Percentiles rank a stretch among this genome's conserved stretches.
Conservation (phyloP, 2,329 filamentous ascomycete genomes). For the Exophiala sp. region DNA sequence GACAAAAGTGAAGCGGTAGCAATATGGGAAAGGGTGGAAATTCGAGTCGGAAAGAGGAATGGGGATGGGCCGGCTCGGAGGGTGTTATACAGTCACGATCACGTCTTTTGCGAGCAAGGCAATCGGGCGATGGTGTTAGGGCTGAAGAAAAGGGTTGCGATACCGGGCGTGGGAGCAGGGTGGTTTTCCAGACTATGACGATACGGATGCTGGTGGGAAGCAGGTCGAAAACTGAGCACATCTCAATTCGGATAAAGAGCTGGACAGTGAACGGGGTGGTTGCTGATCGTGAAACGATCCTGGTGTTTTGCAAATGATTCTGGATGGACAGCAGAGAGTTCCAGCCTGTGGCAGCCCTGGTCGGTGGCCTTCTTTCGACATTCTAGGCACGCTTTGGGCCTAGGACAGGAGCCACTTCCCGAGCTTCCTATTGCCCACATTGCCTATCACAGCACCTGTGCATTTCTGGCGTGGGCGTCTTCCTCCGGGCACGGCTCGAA, state of each 20-base stretch:
- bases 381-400: constrained; percentile 9
- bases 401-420: constrained; percentile 6
- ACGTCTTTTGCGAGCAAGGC: not conserved
- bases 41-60: constrained; percentile 2
- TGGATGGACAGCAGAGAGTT: constrained; percentile 17
- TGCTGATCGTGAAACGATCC: constrained; percentile 9
- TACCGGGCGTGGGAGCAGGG: not conserved
- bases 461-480: not conserved
- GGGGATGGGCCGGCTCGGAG: constrained; percentile 3
- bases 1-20: constrained; percentile 8
- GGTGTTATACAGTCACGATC: constrained; percentile 13
- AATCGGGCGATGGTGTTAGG: not conserved
- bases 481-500: constrained; percentile 8
- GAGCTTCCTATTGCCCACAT: constrained; percentile 1
- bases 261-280: not conserved
- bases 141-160: constrained; percentile 3
- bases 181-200: constrained; percentile 3
- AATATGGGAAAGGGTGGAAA: constrained; percentile 6
- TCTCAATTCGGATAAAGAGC: constrained; percentile 8
- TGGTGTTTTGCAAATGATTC: not conserved
- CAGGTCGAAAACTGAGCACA: not conserved
- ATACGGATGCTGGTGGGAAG: constrained; percentile 1
- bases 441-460: not conserved
- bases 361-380: not conserved
- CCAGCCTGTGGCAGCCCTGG: constrained; percentile 5